Evolutionary conservation across 352 stramenopile species (phyloP).

Genomic region (Paralagenidium karlingii): DNA sequence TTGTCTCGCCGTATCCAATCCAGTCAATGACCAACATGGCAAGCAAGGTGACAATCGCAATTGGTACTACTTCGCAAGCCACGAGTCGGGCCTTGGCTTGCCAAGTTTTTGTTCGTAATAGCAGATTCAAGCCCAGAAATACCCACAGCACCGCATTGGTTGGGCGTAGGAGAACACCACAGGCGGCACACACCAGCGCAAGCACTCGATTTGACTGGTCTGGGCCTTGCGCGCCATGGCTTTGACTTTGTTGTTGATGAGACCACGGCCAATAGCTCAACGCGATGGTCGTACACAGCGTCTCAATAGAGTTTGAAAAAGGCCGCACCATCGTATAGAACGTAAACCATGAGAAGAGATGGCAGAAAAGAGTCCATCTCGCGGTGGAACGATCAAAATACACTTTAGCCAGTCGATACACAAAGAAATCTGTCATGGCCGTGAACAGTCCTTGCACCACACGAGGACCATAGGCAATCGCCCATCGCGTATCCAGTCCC

Average conservation of each 20-base stretch:
- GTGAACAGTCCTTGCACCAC: constrained; percentile 61
- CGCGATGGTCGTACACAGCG: constrained; percentile 57
- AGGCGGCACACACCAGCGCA: constrained; percentile 37
- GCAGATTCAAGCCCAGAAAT: constrained; percentile 24
- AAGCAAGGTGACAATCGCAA: constrained; percentile 29
- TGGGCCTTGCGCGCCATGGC: background rate
- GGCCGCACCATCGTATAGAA: constrained; percentile 80
- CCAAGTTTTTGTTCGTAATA: no score
- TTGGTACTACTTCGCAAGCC: constrained; percentile 34
- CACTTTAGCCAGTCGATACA: constrained; percentile 41
- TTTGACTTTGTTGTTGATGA: constrained; percentile 1
- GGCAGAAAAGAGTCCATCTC: constrained; percentile 62
- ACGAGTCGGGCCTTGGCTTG: constrained; percentile 35
- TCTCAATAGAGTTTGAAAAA: constrained; percentile 81
- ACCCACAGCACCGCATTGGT: constrained; percentile 72
- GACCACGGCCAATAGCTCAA: constrained; percentile 70
- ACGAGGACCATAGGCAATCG: constrained; percentile 61
- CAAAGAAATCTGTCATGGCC: constrained; percentile 52
- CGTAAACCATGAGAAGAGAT: constrained; percentile 74
- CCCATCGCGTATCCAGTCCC: constrained; percentile 72
- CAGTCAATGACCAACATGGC: constrained; percentile 67
- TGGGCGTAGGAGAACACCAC: constrained; percentile 71
- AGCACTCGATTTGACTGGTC: constrained; percentile 3
- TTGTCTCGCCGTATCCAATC: constrained; percentile 66
- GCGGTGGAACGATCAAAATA: constrained; percentile 58